A percentile compares a stretch with the other conserved stretches of the same genome.
Evolutionary conservation across 257 asterid genomes (phyloP).

Genomic region (Nicotiana noctiflora): DNA sequence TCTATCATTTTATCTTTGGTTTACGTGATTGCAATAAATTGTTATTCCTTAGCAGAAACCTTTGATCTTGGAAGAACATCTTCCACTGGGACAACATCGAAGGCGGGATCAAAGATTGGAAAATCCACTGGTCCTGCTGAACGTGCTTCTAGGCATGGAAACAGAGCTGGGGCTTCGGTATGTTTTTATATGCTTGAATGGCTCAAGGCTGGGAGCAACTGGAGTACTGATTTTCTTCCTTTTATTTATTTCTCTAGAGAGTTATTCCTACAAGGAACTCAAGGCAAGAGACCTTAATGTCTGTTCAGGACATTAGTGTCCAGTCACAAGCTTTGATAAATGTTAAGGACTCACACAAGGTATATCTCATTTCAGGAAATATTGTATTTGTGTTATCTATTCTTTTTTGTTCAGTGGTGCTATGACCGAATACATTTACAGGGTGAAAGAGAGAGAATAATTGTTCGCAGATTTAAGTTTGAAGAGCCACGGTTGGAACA

Average conservation of each 20-base stretch:
- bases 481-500: constrained; percentile 94
- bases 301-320: constrained; percentile 73
- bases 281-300: constrained; percentile 65
- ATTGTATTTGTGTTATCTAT: background rate
- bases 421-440: constrained; percentile 31
- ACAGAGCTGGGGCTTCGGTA: constrained; percentile 70
- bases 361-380: constrained; percentile 11
- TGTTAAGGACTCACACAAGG: constrained; percentile 92
- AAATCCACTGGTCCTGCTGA: constrained; percentile 62
- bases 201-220: background rate
- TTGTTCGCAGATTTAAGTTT: constrained; percentile 85
- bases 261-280: constrained; percentile 61
- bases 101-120: constrained; percentile 55
- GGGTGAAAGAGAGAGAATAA: constrained; percentile 90
- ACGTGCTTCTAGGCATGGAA: constrained; percentile 69
- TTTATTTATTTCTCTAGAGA: constrained; percentile 40
- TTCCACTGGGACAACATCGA: constrained; percentile 48
- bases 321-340: constrained; percentile 80
- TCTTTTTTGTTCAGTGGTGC: background rate
- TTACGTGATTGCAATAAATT: constrained; percentile 1
- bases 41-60: constrained; percentile 39
- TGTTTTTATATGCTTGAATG: constrained; percentile 23
- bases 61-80: constrained; percentile 55
- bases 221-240: constrained; percentile 13
- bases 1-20: constrained; percentile 1